Conservation (phyloP, 202 grass and related monocot species). For the Hordeum pubiflorum region DNA sequence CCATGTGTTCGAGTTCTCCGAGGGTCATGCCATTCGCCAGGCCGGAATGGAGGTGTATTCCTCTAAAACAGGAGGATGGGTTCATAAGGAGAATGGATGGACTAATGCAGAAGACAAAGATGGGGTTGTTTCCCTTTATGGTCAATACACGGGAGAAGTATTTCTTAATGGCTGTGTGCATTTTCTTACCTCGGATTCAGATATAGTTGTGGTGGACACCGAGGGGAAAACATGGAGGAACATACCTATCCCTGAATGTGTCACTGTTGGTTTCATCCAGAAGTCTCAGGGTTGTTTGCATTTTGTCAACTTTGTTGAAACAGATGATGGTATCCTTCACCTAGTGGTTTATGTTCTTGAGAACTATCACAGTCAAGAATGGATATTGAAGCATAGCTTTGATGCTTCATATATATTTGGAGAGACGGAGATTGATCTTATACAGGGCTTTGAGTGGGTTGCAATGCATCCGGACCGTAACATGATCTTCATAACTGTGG, state of each 20-base stretch:
- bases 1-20: background rate
- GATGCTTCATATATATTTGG: background rate
- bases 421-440: background rate
- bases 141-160: background rate
- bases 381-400: background rate
- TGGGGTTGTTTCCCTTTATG: too few relatives aligned
- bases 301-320: background rate
- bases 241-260: background rate
- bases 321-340: too few relatives aligned
- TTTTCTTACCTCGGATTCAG: background rate
- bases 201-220: background rate
- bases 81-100: background rate
- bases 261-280: background rate
- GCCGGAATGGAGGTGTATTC: background rate
- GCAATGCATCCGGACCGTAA: background rate
- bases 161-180: slow-evolving; percentile 7
- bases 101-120: background rate
- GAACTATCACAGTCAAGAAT: background rate
- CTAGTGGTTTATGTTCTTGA: background rate
- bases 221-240: slow-evolving; percentile 2
- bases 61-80: background rate
- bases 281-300: background rate
- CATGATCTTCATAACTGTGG: background rate
- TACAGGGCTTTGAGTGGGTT: background rate
- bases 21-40: background rate